Evolutionary conservation across 768 basidiomycete genomes (phyloP).

Genomic region (Amanita exitialis): DNA sequence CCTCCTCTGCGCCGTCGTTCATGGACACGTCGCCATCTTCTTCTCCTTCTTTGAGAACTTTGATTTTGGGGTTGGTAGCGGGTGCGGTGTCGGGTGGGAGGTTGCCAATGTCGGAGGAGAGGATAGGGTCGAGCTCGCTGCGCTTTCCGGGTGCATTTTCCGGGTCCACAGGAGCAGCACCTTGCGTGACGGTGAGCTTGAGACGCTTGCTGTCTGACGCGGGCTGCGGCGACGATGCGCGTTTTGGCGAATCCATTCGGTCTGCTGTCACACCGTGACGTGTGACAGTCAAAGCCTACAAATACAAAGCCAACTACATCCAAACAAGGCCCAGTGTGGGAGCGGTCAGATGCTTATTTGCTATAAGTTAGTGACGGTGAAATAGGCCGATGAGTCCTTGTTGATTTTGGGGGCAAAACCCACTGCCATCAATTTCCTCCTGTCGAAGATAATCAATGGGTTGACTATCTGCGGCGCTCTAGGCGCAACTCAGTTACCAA

Average conservation of each 20-base stretch:
- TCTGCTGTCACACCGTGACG: not conserved
- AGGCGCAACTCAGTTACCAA: no score
- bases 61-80: slow-evolving; percentile 14
- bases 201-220: slow-evolving; percentile 49
- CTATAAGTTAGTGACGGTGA: slow-evolving; percentile 50
- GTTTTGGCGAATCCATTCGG: slow-evolving; percentile 56
- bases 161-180: slow-evolving; percentile 69
- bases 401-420: slow-evolving; percentile 61
- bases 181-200: slow-evolving; percentile 47
- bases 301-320: not conserved
- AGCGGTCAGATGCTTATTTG: no score
- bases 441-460: slow-evolving; percentile 67
- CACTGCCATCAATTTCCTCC: slow-evolving; percentile 73
- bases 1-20: slow-evolving; percentile 72
- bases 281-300: not conserved
- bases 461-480: slow-evolving; percentile 32
- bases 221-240: slow-evolving; percentile 46
- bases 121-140: slow-evolving; percentile 78
- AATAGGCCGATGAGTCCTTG: slow-evolving; percentile 58
- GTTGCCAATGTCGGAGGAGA: slow-evolving; percentile 72
- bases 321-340: not conserved
- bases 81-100: slow-evolving; percentile 36
- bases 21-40: slow-evolving; percentile 73
- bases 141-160: slow-evolving; percentile 78
- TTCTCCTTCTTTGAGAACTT: slow-evolving; percentile 39